Evolutionary conservation across 352 stramenopile genomes (phyloP).

Genomic region (Pythium grandisporangium): DNA sequence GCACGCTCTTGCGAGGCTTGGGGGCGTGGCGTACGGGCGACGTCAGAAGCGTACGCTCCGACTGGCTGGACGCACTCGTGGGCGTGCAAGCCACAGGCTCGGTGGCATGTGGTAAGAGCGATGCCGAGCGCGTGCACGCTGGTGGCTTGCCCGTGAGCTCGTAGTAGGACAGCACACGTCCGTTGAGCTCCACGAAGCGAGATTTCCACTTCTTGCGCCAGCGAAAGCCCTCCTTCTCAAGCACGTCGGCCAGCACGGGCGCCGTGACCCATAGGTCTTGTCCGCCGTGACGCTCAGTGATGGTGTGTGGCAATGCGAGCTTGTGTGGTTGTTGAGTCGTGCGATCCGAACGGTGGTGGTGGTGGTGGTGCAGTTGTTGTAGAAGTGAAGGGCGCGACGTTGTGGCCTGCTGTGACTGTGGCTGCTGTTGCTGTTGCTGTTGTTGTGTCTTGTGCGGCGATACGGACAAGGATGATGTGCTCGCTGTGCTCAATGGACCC

Average conservation of each 20-base stretch:
- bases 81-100: constrained; percentile 9
- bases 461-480: too few species aligned
- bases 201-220: constrained; percentile 75
- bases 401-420: too few species aligned
- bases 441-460: too few species aligned
- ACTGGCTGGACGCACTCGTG: constrained; percentile 9
- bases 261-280: constrained; percentile 67
- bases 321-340: constrained; percentile 11
- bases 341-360: constrained; percentile 5
- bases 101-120: too few species aligned
- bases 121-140: too few species aligned
- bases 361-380: constrained; percentile 6
- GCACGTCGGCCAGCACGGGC: constrained; percentile 49
- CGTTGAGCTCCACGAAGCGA: constrained; percentile 68
- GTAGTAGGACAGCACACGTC: constrained; percentile 60
- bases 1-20: constrained; percentile 36
- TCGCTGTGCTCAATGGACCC: too few species aligned
- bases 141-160: too few species aligned
- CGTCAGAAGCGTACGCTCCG: too few species aligned
- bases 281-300: constrained; percentile 66
- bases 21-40: not conserved
- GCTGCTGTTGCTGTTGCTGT: too few species aligned
- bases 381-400: too few species aligned
- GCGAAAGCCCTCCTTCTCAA: constrained; percentile 70
- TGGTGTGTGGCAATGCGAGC: constrained; percentile 56